Conservation (phyloP, 2,329 filamentous ascomycete species). For the Botrytis squamosa region DNA sequence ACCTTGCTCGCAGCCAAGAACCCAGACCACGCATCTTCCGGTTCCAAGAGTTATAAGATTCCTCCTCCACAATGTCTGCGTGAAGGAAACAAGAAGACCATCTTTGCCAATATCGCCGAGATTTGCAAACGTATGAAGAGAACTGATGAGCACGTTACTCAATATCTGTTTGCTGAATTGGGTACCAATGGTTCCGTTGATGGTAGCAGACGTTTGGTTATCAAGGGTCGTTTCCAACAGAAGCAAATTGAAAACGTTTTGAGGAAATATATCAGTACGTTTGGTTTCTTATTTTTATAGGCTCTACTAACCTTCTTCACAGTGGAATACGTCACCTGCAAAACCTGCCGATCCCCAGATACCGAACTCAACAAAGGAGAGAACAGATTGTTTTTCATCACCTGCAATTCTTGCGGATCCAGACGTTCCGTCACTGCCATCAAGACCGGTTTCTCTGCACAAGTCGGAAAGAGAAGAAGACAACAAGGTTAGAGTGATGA, state of each 20-base stretch:
- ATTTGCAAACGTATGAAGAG: conserved; percentile 99
- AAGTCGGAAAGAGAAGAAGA: conserved; percentile 98
- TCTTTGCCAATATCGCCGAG: conserved; percentile 98
- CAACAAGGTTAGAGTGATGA: conserved; percentile 65
- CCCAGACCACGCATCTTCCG: conserved; percentile 87
- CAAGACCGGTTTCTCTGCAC: conserved; percentile 99
- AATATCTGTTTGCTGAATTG: conserved; percentile 96
- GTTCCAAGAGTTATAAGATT: conserved; percentile 97
- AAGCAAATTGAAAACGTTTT: conserved; percentile 98
- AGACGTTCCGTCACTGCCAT: conserved; percentile 92
- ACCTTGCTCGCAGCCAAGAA: conserved; percentile 91
- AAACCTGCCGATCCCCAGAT: conserved; percentile 92
- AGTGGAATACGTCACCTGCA: conserved; percentile 97
- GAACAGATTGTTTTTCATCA: conserved; percentile 98
- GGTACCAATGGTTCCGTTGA: conserved; percentile 96
- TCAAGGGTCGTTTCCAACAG: conserved; percentile 99
- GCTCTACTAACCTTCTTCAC: conserved; percentile 29
- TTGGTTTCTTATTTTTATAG: conserved; percentile 36
- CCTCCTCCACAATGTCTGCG: conserved; percentile 96
- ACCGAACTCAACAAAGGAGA: conserved; percentile 98
- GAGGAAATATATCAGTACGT: conserved; percentile 87
- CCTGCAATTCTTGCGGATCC: conserved; percentile 83
- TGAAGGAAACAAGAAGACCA: conserved; percentile 99
- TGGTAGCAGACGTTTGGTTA: conserved; percentile 87
- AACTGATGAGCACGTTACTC: conserved; percentile 94